Conservation (phyloP, 1,139 yeast species). For the Eremothecium sinecaudum region DNA sequence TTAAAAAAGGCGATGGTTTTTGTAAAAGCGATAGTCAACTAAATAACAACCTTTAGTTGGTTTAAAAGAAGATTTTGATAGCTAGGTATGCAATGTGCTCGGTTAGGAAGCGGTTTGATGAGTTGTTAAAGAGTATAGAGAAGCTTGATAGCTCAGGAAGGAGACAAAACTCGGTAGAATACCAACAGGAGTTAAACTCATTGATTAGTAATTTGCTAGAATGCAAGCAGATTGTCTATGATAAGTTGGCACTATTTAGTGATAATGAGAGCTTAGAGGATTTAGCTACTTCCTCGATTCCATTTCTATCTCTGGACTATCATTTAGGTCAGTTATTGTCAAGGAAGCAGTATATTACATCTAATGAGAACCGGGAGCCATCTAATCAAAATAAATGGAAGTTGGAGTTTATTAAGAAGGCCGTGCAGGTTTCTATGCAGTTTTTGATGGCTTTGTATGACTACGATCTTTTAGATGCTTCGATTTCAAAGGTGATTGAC, state of each 20-base stretch:
- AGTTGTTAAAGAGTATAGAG: constrained; percentile 9
- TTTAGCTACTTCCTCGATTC: constrained; percentile 45
- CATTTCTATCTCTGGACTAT: constrained; percentile 44
- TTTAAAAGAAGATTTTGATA: too few relatives aligned
- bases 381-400: neutral
- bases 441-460: constrained; percentile 38
- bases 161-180: constrained; percentile 32
- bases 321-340: constrained; percentile 36
- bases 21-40: too few relatives aligned
- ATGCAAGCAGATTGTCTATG: constrained; percentile 29
- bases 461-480: constrained; percentile 36
- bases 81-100: too few relatives aligned
- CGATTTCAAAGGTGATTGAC: constrained; percentile 37
- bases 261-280: constrained; percentile 52
- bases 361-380: constrained; percentile 7
- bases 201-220: constrained; percentile 26
- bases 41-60: too few relatives aligned
- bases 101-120: neutral
- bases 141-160: constrained; percentile 12
- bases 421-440: constrained; percentile 38
- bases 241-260: constrained; percentile 43
- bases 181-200: constrained; percentile 24
- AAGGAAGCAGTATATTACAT: constrained; percentile 23
- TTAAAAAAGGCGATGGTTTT: too few relatives aligned
- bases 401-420: constrained; percentile 35